phyloP scores from a whole-genome alignment of 106 monocot genomes.

The Phalaenopsis aphrodite region DNA sequence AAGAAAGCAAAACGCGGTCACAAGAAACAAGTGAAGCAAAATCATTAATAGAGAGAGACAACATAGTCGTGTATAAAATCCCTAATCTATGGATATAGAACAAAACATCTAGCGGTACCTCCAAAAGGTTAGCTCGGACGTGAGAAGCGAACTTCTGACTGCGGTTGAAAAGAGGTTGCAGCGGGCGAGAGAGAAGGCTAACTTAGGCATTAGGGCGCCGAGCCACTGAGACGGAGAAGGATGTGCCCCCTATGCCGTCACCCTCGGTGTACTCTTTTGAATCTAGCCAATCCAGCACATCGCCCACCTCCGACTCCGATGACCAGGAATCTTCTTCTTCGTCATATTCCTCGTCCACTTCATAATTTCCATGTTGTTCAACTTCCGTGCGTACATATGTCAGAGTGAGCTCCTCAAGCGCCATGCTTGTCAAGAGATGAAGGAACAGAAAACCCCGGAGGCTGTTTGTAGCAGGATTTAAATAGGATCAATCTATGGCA shows the following conservation, averaged over 20 bases:
- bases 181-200: conserved; percentile 69
- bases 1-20: not conserved
- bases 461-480: too few relatives aligned
- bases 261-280: conserved; percentile 29
- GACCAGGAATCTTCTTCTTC: conserved; percentile 55
- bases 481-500: too few relatives aligned
- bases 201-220: conserved; percentile 87
- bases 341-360: conserved; percentile 18
- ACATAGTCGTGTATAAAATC: too few relatives aligned
- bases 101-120: conserved; percentile 33
- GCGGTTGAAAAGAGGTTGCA: conserved; percentile 82
- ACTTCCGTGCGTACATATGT: not conserved
- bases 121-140: conserved; percentile 56
- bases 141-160: conserved; percentile 68
- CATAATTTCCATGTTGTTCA: conserved; percentile 8
- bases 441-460: too few relatives aligned
- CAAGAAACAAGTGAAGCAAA: not conserved
- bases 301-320: conserved; percentile 82
- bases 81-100: too few relatives aligned
- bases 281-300: conserved; percentile 82
- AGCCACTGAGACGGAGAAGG: conserved; percentile 26
- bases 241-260: conserved; percentile 5
- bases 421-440: not conserved
- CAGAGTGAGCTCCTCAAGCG: not conserved
- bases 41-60: too few relatives aligned